phyloP scores from a whole-genome alignment of 164 flowering plant genomes.

The Platanus orientalis region DNA sequence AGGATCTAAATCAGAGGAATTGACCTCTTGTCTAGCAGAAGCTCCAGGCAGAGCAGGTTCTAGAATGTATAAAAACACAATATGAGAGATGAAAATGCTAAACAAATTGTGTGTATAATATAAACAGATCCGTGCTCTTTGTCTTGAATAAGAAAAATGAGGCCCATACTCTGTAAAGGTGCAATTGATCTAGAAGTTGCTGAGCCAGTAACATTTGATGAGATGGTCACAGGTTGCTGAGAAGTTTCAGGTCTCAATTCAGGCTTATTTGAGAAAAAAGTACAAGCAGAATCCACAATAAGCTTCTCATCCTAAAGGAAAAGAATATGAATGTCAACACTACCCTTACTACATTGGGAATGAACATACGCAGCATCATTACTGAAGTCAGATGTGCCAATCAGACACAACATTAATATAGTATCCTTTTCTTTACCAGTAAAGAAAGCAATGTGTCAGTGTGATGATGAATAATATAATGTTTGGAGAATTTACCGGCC shows the following conservation, averaged over 20 bases:
- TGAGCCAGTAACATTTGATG: conserved; percentile 26
- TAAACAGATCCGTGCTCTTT: neutral
- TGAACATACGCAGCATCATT: neutral
- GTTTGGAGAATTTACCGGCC: conserved; percentile 35
- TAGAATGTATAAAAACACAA: conserved; percentile 11
- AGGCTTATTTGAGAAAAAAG: conserved; percentile 21
- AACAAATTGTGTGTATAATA: neutral
- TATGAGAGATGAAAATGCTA: conserved; percentile 2
- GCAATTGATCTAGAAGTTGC: conserved; percentile 28
- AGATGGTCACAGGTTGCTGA: conserved; percentile 30
- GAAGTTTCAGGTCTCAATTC: conserved; percentile 45
- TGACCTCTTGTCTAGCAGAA: conserved; percentile 47
- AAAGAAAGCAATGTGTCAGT: neutral
- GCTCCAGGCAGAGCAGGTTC: conserved; percentile 69
- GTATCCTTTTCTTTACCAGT: neutral
- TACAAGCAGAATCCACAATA: conserved; percentile 24
- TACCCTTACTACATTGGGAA: neutral
- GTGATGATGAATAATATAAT: neutral
- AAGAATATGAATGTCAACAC: neutral
- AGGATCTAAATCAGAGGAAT: conserved; percentile 34
- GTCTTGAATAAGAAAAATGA: neutral
- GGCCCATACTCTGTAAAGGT: conserved; percentile 56
- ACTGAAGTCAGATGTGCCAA: neutral
- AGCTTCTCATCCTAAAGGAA: conserved; percentile 45
- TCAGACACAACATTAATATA: neutral